Base-by-base conservation (phyloP, 2,329 filamentous ascomycete species). In the Catunica adiposa region DNA sequence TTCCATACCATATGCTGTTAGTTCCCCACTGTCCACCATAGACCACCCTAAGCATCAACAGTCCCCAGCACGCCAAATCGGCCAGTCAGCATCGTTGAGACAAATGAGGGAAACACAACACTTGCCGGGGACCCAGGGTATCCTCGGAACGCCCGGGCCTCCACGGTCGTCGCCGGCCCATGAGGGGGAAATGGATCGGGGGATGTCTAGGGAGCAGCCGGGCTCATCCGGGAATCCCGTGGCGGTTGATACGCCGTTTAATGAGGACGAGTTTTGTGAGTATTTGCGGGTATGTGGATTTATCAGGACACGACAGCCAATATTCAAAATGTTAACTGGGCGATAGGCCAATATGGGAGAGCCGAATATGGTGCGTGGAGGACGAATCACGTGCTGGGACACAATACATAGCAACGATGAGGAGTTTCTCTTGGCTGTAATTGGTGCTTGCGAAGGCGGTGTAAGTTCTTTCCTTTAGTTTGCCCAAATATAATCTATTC, bases 381-480 rank as follows among this genome's bases (percentile, higher is more conserved):
- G 57, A 9, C 57, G 55, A 5, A 56, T 58, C 22, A 58, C 57
- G 15, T 58, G 57, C 42, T 58, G 57, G 57, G 56, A 58, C 17
- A 55, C 52, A 46, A 37, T 44, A 34, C 56, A 56, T 29, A 58
- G 25, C 20, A 53, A 51, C 3, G 57, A 58, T 46, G 58, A 58
- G 40, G 58, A 57, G 38, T 56, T 57, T 23, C 38, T 58, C 14
- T 53, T 59, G 29, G 51, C 57, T 26, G 53, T 51, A 9, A 59
- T 57, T 52, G 58, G 58, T 29, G 58, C 56, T 6, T 53, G 48
- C 20, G 58, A 58, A 44, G 55, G 56, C 31, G 55, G 58, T 26
- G 57, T 58, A 34, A 56, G 54, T 58, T 7, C n/a, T 14, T 14
- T 4, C 11, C 20, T 9, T 4, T 20, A 11, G 15, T 22, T 31